phyloP scores from a whole-genome alignment of 352 stramenopile genomes.

The Pythium graminicola region DNA sequence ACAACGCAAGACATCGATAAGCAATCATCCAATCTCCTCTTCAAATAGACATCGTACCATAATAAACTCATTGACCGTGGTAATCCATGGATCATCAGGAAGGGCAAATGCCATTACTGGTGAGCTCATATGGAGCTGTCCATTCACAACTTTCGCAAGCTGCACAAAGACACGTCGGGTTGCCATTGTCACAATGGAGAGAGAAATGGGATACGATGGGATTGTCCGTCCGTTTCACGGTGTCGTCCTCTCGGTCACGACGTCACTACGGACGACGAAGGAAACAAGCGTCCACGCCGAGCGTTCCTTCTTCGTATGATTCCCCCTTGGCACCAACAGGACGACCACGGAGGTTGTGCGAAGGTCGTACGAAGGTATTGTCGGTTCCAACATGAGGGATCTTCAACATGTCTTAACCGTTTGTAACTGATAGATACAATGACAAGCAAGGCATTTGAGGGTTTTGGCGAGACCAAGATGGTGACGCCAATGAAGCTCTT shows the following conservation, averaged over 20 bases:
- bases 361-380: conserved; percentile 16
- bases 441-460: neutral
- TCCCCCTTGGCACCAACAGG: neutral
- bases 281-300: too few relatives aligned
- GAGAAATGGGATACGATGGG: too few relatives aligned
- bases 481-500: neutral
- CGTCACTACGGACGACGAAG: too few relatives aligned
- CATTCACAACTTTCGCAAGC: conserved; percentile 29
- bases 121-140: conserved; percentile 28
- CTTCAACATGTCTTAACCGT: conserved; percentile 7
- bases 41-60: conserved; percentile 33
- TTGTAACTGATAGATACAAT: conserved; percentile 9
- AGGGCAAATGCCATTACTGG: conserved; percentile 62
- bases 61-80: conserved; percentile 73
- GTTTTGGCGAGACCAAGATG: neutral
- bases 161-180: conserved; percentile 70
- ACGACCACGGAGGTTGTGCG: conserved; percentile 7
- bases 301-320: neutral
- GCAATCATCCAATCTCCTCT: neutral
- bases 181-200: conserved; percentile 30
- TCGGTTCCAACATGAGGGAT: neutral
- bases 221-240: too few relatives aligned
- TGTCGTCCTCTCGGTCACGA: too few relatives aligned
- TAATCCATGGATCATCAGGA: conserved; percentile 49
- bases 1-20: too few relatives aligned